A percentile compares a stretch with the other conserved stretches of the same genome.
Conservation (phyloP, 441 rosid species). For the Heliophila coronopifolia region DNA sequence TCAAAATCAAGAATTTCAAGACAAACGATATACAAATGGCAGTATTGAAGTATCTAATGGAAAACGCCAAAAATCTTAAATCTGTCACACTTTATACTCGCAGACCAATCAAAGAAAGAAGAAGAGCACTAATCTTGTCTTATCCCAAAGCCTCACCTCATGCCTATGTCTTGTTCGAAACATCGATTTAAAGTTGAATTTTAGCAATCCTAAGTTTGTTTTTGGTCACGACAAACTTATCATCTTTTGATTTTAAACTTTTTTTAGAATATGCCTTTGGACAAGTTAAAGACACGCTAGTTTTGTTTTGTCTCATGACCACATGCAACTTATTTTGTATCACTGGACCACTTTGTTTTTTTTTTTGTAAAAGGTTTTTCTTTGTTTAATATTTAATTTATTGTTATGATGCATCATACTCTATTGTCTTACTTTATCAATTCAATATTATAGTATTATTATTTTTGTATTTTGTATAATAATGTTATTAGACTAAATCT, state of each 20-base stretch:
- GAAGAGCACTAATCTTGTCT: conserved; percentile 8
- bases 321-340: conserved; percentile 22
- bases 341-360: conserved; percentile 31
- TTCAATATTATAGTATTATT: no score
- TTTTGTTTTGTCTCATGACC: conserved; percentile 16
- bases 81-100: conserved; percentile 6
- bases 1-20: conserved; percentile 8
- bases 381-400: neutral
- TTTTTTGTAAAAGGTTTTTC: no score
- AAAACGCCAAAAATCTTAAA: conserved; percentile 19
- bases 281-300: conserved; percentile 13
- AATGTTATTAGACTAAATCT: no score
- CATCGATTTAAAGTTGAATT: neutral
- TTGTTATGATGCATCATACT: conserved; percentile 17
- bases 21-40: neutral
- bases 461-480: no score
- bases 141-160: conserved; percentile 17
- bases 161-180: conserved; percentile 9
- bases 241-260: neutral
- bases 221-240: conserved; percentile 3
- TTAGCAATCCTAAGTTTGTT: conserved; percentile 1
- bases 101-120: conserved; percentile 1
- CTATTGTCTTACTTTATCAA: conserved; percentile 17
- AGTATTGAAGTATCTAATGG: conserved; percentile 12
- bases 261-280: conserved; percentile 19